Conservation (phyloP, 1,139 yeast species). For the Saccharomyces hybrid region DNA sequence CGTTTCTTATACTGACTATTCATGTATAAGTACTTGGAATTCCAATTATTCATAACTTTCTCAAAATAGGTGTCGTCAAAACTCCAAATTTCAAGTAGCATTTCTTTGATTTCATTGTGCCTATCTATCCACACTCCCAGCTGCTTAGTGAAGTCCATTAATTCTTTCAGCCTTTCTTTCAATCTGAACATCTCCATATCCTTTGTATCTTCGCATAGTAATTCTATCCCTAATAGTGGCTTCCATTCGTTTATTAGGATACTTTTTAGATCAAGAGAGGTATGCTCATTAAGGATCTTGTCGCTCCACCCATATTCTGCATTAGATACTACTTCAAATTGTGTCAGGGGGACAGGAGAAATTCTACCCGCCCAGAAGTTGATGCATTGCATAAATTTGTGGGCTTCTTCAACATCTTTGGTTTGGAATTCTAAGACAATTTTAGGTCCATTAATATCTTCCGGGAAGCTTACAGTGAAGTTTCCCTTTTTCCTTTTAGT, state of each 20-base stretch:
- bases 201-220: slow-evolving; percentile 21
- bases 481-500: slow-evolving; percentile 27
- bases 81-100: slow-evolving; percentile 36
- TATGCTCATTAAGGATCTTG: slow-evolving; percentile 11
- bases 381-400: slow-evolving; percentile 66
- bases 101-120: slow-evolving; percentile 33
- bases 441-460: slow-evolving; percentile 29
- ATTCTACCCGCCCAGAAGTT: slow-evolving; percentile 88
- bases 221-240: slow-evolving; percentile 34
- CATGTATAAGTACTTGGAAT: slow-evolving; percentile 33
- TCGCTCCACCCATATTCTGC: slow-evolving; percentile 78
- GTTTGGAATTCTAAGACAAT: slow-evolving; percentile 33
- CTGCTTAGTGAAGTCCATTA: slow-evolving; percentile 30
- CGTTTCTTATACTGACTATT: slow-evolving; percentile 32
- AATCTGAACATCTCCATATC: slow-evolving; percentile 19
- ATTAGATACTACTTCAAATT: slow-evolving; percentile 54
- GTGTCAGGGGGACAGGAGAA: slow-evolving; percentile 60
- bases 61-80: slow-evolving; percentile 17
- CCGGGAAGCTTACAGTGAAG: slow-evolving; percentile 33
- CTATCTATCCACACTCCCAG: slow-evolving; percentile 29
- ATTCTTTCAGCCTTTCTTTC: slow-evolving; percentile 20
- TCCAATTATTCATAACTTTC: slow-evolving; percentile 36
- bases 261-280: neutral
- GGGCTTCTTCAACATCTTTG: slow-evolving; percentile 62
- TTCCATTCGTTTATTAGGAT: slow-evolving; percentile 34